Percentiles rank a stretch among this genome's conserved stretches.
phyloP scores from a whole-genome alignment of 1,284 basidiomycete species.

The Fistulinella cinereoalba region DNA sequence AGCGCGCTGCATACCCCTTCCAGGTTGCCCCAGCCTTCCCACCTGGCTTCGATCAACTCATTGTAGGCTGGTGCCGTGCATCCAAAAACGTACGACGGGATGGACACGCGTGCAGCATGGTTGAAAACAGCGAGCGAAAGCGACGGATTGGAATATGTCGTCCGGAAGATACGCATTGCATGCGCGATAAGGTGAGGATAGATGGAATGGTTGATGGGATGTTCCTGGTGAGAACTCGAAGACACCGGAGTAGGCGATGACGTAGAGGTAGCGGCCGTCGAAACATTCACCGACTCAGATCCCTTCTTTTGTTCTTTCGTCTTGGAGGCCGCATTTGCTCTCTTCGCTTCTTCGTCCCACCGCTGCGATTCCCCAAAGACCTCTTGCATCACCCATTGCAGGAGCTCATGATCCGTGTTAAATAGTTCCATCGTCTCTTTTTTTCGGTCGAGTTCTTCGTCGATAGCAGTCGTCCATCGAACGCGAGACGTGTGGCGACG shows the following conservation, averaged over 20 bases:
- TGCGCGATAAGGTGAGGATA: conserved; percentile 74
- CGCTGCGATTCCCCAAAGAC: conserved; percentile 61
- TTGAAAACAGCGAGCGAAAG: conserved; percentile 82
- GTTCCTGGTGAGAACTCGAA: conserved; percentile 21
- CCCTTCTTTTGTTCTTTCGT: neutral
- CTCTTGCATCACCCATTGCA: conserved; percentile 72
- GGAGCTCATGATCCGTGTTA: conserved; percentile 65
- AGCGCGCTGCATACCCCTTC: conserved; percentile 68
- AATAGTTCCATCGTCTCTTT: conserved; percentile 75
- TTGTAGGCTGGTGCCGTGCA: conserved; percentile 85
- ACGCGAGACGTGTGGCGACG: conserved; percentile 47
- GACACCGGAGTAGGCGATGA: neutral
- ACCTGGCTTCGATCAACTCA: conserved; percentile 76
- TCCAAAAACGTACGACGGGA: conserved; percentile 80
- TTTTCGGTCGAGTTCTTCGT: conserved; percentile 67
- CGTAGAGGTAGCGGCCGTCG: neutral
- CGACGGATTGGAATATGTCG: conserved; percentile 74
- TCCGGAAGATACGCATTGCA: conserved; percentile 73
- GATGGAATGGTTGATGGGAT: conserved; percentile 52
- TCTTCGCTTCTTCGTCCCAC: conserved; percentile 47
- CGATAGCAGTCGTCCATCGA: conserved; percentile 51
- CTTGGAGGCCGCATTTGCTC: conserved; percentile 23
- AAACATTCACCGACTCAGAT: neutral
- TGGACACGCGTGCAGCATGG: conserved; percentile 68
- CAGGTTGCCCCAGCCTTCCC: conserved; percentile 79